These are phyloP conservation scores for Corylus avellana DNA, from an alignment of 306 rosid genomes.

Conservation along the genomic window DNA sequence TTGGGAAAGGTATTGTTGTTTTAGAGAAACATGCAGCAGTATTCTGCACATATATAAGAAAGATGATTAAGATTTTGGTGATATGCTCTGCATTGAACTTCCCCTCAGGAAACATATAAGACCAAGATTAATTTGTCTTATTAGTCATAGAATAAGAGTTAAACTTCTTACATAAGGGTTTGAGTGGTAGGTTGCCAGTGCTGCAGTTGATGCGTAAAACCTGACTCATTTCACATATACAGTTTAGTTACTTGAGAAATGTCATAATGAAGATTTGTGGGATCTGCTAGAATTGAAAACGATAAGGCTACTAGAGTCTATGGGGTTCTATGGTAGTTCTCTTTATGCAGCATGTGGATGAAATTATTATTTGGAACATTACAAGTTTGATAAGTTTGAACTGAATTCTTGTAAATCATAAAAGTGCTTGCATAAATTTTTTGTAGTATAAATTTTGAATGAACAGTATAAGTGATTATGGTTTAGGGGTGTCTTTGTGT, in stretches of 20 bases:
- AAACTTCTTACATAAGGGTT: neutral
- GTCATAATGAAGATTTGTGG: neutral
- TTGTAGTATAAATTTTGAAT: neutral
- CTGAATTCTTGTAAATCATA: constrained; percentile 11
- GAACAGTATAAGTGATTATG: neutral
- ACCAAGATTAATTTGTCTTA: neutral
- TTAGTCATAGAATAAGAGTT: neutral
- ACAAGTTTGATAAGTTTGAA: neutral
- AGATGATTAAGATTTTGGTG: neutral
- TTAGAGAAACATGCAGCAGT: neutral
- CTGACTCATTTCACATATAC: neutral
- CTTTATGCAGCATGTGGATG: neutral
- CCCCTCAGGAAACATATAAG: neutral
- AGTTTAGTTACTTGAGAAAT: neutral
- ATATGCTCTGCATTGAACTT: neutral
- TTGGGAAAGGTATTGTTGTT: neutral
- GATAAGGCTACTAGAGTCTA: neutral
- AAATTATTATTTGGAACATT: neutral
- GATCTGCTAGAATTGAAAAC: constrained; percentile 17
- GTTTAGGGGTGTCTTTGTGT: no score
- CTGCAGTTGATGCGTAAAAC: neutral
- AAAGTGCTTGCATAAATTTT: neutral
- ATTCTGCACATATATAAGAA: neutral
- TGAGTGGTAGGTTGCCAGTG: neutral
- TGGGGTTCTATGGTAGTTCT: constrained; percentile 1